Conservation (phyloP, 2,329 filamentous ascomycete species). For the Fusarium scirpi region DNA sequence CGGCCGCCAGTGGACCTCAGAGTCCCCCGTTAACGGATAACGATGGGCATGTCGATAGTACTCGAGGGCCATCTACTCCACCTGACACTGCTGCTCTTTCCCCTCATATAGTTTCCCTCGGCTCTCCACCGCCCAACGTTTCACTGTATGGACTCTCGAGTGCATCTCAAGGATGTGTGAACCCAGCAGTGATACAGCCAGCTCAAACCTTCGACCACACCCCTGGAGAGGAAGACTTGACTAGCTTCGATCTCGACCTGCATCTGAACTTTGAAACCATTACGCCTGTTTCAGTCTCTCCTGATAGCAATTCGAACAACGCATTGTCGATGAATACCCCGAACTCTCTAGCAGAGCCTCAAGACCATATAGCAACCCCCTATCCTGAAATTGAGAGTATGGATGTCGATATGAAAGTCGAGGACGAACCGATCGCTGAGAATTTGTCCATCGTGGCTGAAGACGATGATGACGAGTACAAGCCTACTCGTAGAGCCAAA, state of each 20-base stretch:
- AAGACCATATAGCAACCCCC: not conserved
- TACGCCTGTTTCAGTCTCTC: conserved; percentile 1
- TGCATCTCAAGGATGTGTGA: conserved; percentile 26
- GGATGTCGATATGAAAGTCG: conserved; percentile 4
- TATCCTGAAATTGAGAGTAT: conserved; percentile 32
- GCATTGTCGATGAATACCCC: not conserved
- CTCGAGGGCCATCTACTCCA: conserved; percentile 37
- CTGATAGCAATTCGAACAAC: not conserved
- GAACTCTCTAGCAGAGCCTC: conserved; percentile 1
- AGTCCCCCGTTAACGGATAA: conserved; percentile 36
- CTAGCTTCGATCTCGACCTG: conserved; percentile 15
- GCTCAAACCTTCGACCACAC: conserved; percentile 5
- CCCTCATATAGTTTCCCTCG: conserved; percentile 17
- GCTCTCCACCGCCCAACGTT: conserved; percentile 20
- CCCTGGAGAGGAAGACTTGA: not conserved
- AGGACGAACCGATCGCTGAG: not conserved
- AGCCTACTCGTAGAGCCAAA: conserved; percentile 4
- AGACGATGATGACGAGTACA: conserved; percentile 16
- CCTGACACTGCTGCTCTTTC: conserved; percentile 26
- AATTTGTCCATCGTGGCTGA: not conserved
- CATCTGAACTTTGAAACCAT: not conserved
- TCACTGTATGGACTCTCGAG: conserved; percentile 27
- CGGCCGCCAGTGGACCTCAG: conserved; percentile 29
- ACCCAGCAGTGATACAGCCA: conserved; percentile 33
- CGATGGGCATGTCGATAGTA: conserved; percentile 31